Evolutionary conservation across 257 asterid genomes (phyloP).

Genomic region (Solanum appendiculatum): DNA sequence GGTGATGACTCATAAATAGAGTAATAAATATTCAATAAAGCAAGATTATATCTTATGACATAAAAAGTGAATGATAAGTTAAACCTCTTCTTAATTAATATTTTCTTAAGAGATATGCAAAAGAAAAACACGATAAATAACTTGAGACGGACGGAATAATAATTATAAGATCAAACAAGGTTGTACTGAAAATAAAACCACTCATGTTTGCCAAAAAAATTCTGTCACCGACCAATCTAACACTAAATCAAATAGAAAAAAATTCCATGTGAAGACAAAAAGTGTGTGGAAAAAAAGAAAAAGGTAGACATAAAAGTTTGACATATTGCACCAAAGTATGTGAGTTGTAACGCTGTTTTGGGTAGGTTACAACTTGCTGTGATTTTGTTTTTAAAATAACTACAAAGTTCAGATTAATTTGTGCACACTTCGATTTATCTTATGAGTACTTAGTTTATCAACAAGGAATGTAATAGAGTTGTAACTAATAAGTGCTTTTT

Average conservation of each 20-base stretch:
- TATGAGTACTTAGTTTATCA: accelerated
- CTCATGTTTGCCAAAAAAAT: background rate
- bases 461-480: background rate
- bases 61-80: too few relatives aligned
- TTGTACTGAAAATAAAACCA: too few relatives aligned
- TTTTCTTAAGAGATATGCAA: too few relatives aligned
- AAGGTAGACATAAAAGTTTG: background rate
- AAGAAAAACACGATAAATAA: too few relatives aligned
- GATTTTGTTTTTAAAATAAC: background rate
- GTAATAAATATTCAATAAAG: too few relatives aligned
- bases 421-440: accelerated
- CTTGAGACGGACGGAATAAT: too few relatives aligned
- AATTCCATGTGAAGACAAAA: background rate
- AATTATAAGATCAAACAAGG: too few relatives aligned
- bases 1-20: accelerated
- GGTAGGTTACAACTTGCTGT: background rate
- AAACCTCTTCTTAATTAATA: background rate
- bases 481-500: background rate
- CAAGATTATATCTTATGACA: too few relatives aligned
- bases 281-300: background rate
- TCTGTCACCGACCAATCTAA: background rate
- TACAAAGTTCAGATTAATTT: background rate
- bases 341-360: background rate
- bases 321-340: background rate
- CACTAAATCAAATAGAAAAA: background rate